Evolutionary conservation across 352 stramenopile species (phyloP).

Genomic region (Globisporangium radiosum): DNA sequence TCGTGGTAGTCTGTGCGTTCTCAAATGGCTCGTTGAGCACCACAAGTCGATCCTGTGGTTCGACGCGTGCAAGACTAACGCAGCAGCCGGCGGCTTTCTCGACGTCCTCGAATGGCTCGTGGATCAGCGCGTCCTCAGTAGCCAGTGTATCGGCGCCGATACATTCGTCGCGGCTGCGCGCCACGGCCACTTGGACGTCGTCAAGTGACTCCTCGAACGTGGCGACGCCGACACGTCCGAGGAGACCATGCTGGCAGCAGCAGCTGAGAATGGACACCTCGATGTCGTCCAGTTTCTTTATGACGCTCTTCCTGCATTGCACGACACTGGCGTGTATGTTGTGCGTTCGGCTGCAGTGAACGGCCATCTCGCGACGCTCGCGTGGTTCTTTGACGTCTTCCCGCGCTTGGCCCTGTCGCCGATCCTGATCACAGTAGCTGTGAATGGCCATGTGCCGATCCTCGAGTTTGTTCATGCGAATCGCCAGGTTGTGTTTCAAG

Average conservation of each 20-base stretch:
- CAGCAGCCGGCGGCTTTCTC: neutral
- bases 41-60: neutral
- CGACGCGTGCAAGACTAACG: neutral
- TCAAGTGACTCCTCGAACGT: neutral
- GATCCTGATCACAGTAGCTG: slow-evolving; percentile 8
- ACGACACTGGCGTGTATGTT: neutral
- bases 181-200: neutral
- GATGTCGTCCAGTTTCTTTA: neutral
- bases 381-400: slow-evolving; percentile 7
- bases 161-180: neutral
- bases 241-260: neutral
- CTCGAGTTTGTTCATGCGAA: slow-evolving; percentile 2
- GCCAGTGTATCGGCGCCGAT: neutral
- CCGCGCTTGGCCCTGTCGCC: neutral
- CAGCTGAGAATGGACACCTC: neutral
- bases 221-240: neutral
- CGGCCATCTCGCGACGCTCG: slow-evolving; percentile 8
- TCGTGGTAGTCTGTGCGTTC: neutral
- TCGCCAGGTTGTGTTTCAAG: neutral
- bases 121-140: neutral
- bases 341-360: neutral
- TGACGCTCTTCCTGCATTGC: neutral
- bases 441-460: slow-evolving; percentile 1
- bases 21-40: neutral
- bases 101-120: slow-evolving; percentile 1